phyloP scores from a whole-genome alignment of 1,284 basidiomycete species.

The Pisolithus thermaeus region DNA sequence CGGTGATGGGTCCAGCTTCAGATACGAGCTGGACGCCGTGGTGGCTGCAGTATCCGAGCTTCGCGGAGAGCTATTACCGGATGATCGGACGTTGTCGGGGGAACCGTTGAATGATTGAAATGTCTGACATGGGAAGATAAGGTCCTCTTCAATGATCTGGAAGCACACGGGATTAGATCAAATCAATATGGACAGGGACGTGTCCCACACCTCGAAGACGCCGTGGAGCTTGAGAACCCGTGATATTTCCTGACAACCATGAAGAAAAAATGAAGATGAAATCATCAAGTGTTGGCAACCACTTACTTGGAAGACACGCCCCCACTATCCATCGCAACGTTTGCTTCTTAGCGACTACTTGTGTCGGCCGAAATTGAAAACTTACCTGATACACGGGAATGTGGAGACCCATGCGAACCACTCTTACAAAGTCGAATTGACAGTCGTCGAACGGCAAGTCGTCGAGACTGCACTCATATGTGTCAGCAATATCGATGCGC shows the following conservation, averaged over 20 bases:
- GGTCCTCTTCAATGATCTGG: slow-evolving; percentile 67
- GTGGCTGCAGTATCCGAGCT: slow-evolving; percentile 24
- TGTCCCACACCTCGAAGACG: slow-evolving; percentile 51
- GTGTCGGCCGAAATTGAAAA: neutral
- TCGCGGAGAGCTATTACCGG: slow-evolving; percentile 19
- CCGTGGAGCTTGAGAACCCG: slow-evolving; percentile 58
- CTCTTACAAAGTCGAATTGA: slow-evolving; percentile 60
- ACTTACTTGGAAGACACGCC: slow-evolving; percentile 44
- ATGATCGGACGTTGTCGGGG: slow-evolving; percentile 13
- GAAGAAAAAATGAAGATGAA: slow-evolving; percentile 5
- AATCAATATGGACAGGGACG: slow-evolving; percentile 1
- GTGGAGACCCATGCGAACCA: slow-evolving; percentile 56
- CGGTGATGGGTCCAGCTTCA: slow-evolving; percentile 24
- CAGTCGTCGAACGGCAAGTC: slow-evolving; percentile 51
- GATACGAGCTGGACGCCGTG: slow-evolving; percentile 14
- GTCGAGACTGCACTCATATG: slow-evolving; percentile 42
- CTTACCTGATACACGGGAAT: slow-evolving; percentile 67
- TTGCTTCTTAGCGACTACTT: slow-evolving; percentile 11
- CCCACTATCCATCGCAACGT: slow-evolving; percentile 35
- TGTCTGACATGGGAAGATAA: slow-evolving; percentile 55
- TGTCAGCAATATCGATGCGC: slow-evolving; percentile 5
- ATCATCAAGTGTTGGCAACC: slow-evolving; percentile 10
- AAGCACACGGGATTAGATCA: slow-evolving; percentile 5
- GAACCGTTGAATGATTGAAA: slow-evolving; percentile 8
- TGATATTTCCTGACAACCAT: slow-evolving; percentile 47